Evolutionary conservation across 2,329 filamentous ascomycete species (phyloP).

Genomic region (Albophoma yamanashiensis): DNA sequence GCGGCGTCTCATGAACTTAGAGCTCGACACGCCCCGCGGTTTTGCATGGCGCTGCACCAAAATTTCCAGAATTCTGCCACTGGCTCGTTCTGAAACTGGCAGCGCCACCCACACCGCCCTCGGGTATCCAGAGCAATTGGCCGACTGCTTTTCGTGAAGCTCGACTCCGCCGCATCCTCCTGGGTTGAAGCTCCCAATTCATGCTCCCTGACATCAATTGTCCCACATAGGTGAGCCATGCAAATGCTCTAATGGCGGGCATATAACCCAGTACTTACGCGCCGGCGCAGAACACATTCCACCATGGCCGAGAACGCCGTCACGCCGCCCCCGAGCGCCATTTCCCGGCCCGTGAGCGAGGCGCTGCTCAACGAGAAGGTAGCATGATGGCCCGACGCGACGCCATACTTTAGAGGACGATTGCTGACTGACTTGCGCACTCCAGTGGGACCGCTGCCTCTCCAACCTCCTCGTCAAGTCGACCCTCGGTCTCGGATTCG

Average conservation of each 20-base stretch:
- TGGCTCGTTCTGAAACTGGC: constrained; percentile 12
- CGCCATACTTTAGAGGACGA: neutral
- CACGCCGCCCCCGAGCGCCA: constrained; percentile 46
- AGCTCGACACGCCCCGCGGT: constrained; percentile 1
- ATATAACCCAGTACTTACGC: neutral
- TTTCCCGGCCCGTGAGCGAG: constrained; percentile 87
- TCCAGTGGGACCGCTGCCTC: constrained; percentile 94
- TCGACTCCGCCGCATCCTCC: constrained; percentile 21
- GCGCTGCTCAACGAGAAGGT: constrained; percentile 99
- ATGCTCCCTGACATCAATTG: constrained; percentile 5
- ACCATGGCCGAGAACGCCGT: constrained; percentile 44
- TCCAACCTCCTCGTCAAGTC: constrained; percentile 97
- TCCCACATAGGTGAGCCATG: constrained; percentile 1
- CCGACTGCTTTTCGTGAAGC: constrained; percentile 26
- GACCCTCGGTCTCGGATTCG: constrained; percentile 89
- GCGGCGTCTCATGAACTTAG: neutral
- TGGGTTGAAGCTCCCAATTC: constrained; percentile 15
- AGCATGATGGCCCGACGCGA: constrained; percentile 14
- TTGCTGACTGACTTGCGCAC: neutral
- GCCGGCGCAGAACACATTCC: constrained; percentile 2
- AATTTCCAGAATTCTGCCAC: constrained; percentile 38
- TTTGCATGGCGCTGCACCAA: constrained; percentile 14
- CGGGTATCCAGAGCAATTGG: constrained; percentile 21
- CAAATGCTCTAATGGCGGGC: neutral
- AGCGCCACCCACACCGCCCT: constrained; percentile 30